Conservation (phyloP, 768 basidiomycete species). For the Trametes maxima region DNA sequence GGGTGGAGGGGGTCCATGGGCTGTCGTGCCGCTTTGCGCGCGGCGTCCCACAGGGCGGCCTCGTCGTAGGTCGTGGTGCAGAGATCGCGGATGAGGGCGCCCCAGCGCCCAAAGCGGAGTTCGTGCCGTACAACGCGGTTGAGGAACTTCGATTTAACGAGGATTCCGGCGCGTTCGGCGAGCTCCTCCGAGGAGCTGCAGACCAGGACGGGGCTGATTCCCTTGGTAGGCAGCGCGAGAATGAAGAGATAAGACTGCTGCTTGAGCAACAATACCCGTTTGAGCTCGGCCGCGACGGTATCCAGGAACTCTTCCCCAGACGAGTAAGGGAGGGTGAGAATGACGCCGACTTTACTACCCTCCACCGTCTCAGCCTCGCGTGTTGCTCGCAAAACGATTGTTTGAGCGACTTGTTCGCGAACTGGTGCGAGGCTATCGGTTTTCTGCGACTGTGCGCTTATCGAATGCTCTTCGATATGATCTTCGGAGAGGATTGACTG, state of each 20-base stretch:
- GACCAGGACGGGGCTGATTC: slow-evolving; percentile 47
- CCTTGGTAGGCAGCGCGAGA: not conserved
- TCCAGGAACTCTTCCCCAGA: slow-evolving; percentile 60
- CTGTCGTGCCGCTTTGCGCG: slow-evolving; percentile 60
- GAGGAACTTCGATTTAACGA: slow-evolving; percentile 70
- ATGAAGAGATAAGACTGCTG: slow-evolving; percentile 3
- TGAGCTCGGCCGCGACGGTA: slow-evolving; percentile 52
- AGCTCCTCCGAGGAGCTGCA: slow-evolving; percentile 56
- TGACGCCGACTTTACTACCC: slow-evolving; percentile 59
- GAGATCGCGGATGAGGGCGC: slow-evolving; percentile 57
- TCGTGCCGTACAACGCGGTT: slow-evolving; percentile 50
- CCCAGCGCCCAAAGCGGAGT: slow-evolving; percentile 37
- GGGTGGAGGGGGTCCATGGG: slow-evolving; percentile 64
- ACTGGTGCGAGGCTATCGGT: slow-evolving; percentile 55
- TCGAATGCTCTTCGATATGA: not conserved
- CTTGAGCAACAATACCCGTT: slow-evolving; percentile 39
- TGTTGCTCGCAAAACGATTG: slow-evolving; percentile 57
- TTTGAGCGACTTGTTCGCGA: slow-evolving; percentile 58
- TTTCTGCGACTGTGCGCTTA: not conserved
- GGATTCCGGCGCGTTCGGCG: slow-evolving; percentile 67
- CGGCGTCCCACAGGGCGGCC: slow-evolving; percentile 67
- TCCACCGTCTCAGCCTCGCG: slow-evolving; percentile 52
- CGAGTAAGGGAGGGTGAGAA: slow-evolving; percentile 57
- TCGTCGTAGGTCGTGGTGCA: slow-evolving; percentile 61
- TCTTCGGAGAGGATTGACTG: not conserved